Evolutionary conservation across 228 moss, liverwort and hornwort species (phyloP), one percentile per base, ranked within the genome.

Genomic region (Sphagnum fallax): DNA sequence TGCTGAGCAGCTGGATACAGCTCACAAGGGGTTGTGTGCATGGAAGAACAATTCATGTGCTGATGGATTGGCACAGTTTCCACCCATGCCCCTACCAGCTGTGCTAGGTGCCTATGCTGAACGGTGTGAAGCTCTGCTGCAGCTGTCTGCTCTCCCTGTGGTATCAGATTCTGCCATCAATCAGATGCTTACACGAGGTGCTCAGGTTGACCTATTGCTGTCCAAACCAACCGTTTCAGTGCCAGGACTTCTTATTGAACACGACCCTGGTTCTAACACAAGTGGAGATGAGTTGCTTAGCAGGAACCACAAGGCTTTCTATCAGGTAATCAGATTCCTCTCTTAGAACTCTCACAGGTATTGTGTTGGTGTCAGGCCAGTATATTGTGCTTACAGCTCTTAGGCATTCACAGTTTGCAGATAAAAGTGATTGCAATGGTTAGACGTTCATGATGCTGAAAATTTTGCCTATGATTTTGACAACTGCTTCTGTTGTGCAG

Each of bases 11-110:
- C 87, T 98, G 77, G 94, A 98, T 49, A 87, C 82, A 60, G 90
- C 80, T 16, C 98, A 98, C 75, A 98, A 92, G 82, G 65, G 74
- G 53, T 77, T 98, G 50, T 98, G 98, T 71, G 61, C 94, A 61
- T 98, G 98, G 98, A 98, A 81, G 77, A 92, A 86, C 13, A 98
- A 94, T 79, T 61, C 90, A 4, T 98, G 94, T 85, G 84, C 87
- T 49, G 93, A 92, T 50, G 79, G 74, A 52, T 82, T 98, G 55
- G 86, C 89, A 49, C 87, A 86, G 68, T 98, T 94, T 72, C 98
- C 94, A 72, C 98, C 98, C n/a, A 84, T 84, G 32, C 84, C 98
- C 66, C 15, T 71, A 53, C 70, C 85, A 68, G 92, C 78, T 61
- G 84, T 98, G 8, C 75, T 86, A 65, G 77, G 69, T 75, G 90